Conservation (phyloP, 371 early-diverging fungal genomes). For the Sporodiniella umbellata region DNA sequence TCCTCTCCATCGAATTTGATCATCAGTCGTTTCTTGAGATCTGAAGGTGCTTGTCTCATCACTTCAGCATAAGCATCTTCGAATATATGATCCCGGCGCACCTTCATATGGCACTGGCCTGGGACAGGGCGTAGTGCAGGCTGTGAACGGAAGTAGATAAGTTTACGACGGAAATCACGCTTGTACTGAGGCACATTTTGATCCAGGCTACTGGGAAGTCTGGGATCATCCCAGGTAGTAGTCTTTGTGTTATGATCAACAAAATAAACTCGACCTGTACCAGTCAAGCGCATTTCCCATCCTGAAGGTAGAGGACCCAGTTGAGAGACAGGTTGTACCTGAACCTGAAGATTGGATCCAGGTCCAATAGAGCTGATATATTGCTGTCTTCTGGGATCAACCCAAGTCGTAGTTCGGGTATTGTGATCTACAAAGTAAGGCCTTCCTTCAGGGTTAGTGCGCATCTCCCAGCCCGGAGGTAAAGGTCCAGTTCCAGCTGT, state of each 20-base stretch:
- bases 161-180: slow-evolving; percentile 94
- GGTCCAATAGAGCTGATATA: slow-evolving; percentile 56
- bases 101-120: slow-evolving; percentile 91
- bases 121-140: slow-evolving; percentile 83
- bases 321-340: slow-evolving; percentile 73
- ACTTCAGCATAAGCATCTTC: slow-evolving; percentile 95
- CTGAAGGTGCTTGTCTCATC: slow-evolving; percentile 81
- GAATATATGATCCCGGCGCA: slow-evolving; percentile 85
- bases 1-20: slow-evolving; percentile 98
- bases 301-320: slow-evolving; percentile 92
- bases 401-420: slow-evolving; percentile 96
- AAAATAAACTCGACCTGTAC: slow-evolving; percentile 88
- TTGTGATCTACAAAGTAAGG: slow-evolving; percentile 98
- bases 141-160: slow-evolving; percentile 93
- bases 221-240: slow-evolving; percentile 96
- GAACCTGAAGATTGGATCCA: slow-evolving; percentile 55
- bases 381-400: slow-evolving; percentile 81
- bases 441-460: slow-evolving; percentile 88
- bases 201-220: slow-evolving; percentile 91
- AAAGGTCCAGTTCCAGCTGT: slow-evolving; percentile 81
- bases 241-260: slow-evolving; percentile 92
- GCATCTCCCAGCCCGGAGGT: slow-evolving; percentile 92
- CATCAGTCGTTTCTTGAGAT: slow-evolving; percentile 92
- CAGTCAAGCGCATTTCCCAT: slow-evolving; percentile 96
- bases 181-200: slow-evolving; percentile 97